Evolutionary conservation across 202 grass and related monocot genomes (phyloP).

Genomic region (Panicum virgatum): DNA sequence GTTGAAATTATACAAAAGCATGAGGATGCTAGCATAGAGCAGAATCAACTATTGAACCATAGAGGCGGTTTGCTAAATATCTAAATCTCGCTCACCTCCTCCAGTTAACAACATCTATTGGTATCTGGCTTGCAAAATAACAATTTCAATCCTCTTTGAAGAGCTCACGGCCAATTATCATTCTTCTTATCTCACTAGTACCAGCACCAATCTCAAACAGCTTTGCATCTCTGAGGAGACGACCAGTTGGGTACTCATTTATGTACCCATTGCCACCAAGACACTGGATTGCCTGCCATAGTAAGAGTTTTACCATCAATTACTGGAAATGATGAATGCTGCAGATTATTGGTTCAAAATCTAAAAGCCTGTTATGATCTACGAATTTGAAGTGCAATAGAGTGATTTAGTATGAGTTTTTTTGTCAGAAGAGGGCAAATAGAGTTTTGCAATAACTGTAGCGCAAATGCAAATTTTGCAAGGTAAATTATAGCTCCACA

Average conservation of each 20-base stretch:
- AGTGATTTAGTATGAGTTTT: not conserved
- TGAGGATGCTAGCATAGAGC: slow-evolving; percentile 23
- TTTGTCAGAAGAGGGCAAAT: not conserved
- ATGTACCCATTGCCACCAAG: slow-evolving; percentile 87
- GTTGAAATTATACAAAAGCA: slow-evolving; percentile 36
- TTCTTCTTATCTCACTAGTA: slow-evolving; percentile 83
- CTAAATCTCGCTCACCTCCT: slow-evolving; percentile 43
- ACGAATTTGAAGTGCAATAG: not conserved
- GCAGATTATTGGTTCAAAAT: slow-evolving; percentile 10
- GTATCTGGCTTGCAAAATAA: slow-evolving; percentile 36
- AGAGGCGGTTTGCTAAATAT: slow-evolving; percentile 6
- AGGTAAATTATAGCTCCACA: slow-evolving; percentile 2
- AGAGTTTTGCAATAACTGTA: not conserved
- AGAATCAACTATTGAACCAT: slow-evolving; percentile 11
- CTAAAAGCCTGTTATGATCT: not conserved
- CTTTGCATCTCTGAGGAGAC: slow-evolving; percentile 90
- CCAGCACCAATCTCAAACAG: slow-evolving; percentile 89
- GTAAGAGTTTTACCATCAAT: slow-evolving; percentile 28
- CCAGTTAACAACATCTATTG: slow-evolving; percentile 39
- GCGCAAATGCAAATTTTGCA: not conserved
- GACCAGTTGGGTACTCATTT: slow-evolving; percentile 87
- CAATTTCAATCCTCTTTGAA: slow-evolving; percentile 74
- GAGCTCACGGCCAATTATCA: slow-evolving; percentile 86
- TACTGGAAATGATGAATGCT: slow-evolving; percentile 16
- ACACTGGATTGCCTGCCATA: slow-evolving; percentile 78